phyloP scores from a whole-genome alignment of 805 yeast species.

The Yarrowia porcina region DNA sequence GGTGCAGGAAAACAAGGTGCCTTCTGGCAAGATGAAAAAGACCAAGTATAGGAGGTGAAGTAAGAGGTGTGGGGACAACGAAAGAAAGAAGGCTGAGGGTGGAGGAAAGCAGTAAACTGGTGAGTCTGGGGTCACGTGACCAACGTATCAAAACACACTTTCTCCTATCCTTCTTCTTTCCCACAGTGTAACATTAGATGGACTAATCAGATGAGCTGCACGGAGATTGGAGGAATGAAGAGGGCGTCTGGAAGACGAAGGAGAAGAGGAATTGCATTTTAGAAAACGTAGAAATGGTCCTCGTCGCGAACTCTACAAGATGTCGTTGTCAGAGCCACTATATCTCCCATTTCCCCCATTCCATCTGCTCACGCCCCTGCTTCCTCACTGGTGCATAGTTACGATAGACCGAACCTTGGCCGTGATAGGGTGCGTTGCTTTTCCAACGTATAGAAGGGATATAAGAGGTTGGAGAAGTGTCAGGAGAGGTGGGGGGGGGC shows the following conservation, averaged over 20 bases:
- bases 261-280: too few species aligned
- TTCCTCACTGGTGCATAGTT: conserved; percentile 12
- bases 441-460: neutral
- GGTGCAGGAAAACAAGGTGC: conserved; percentile 13
- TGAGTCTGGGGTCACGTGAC: neutral
- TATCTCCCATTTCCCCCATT: neutral
- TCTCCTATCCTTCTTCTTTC: neutral
- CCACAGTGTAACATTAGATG: neutral
- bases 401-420: conserved; percentile 22
- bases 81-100: too few species aligned
- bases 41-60: neutral
- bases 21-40: conserved; percentile 11
- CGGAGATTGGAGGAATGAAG: neutral
- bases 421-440: conserved; percentile 18
- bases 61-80: too few species aligned
- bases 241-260: too few species aligned
- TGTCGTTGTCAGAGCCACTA: too few species aligned
- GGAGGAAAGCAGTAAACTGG: too few species aligned
- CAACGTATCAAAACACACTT: neutral
- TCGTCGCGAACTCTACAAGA: too few species aligned
- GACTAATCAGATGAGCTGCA: neutral
- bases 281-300: too few species aligned
- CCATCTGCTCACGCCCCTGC: neutral
- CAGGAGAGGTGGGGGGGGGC: too few species aligned
- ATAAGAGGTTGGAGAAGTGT: too few species aligned